phyloP scores from a whole-genome alignment of 306 rosid genomes.

The Casuarina equisetifolia region DNA sequence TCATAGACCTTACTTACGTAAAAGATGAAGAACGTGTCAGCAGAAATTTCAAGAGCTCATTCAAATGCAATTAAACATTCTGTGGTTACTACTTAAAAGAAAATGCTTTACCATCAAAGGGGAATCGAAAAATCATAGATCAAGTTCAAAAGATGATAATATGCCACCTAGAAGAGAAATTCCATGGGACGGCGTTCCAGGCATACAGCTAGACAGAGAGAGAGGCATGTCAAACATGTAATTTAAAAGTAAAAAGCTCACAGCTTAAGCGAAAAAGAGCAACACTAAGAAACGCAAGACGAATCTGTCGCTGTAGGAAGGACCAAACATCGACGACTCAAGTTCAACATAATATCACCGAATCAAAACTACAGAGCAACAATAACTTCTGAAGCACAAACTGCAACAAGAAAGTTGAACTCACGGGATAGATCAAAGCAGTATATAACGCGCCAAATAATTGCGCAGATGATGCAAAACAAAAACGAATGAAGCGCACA shows the following conservation, averaged over 20 bases:
- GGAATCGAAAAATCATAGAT: neutral
- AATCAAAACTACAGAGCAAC: slow-evolving; percentile 2
- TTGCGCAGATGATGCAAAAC: neutral
- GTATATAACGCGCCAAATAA: neutral
- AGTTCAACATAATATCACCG: neutral
- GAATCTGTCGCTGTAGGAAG: neutral
- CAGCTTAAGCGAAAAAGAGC: neutral
- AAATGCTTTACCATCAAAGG: neutral
- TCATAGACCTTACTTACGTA: neutral
- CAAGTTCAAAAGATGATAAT: neutral
- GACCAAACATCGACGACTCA: neutral
- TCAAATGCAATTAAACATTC: neutral
- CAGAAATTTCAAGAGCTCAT: neutral
- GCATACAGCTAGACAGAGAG: neutral
- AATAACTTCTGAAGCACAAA: neutral
- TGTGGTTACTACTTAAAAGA: neutral
- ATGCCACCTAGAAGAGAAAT: neutral
- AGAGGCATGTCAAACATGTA: neutral
- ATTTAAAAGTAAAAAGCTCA: neutral
- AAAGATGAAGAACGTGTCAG: neutral
- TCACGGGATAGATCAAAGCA: neutral
- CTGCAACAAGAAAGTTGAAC: neutral
- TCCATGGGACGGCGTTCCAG: neutral
- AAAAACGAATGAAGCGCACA: neutral
- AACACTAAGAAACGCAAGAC: neutral